phyloP scores from a whole-genome alignment of 148 eudicot species.

The Vaccinium corymbosum region DNA sequence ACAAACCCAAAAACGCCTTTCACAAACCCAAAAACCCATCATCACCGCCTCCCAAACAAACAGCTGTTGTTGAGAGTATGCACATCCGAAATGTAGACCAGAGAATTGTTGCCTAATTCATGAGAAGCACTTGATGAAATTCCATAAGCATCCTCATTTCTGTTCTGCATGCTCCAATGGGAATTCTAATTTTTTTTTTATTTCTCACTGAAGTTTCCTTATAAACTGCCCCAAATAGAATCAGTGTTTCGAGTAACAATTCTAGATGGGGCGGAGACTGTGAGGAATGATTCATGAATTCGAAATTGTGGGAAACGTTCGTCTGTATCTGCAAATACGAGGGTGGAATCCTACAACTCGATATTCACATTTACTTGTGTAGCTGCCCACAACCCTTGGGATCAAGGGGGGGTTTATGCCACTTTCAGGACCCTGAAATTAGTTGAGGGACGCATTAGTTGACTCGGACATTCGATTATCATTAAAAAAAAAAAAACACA shows the following conservation, averaged over 20 bases:
- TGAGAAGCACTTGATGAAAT: background rate
- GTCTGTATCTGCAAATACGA: background rate
- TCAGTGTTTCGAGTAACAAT: background rate
- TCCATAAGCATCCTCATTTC: background rate
- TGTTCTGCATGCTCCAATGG: background rate
- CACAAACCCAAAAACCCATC: no score
- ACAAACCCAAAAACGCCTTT: no score
- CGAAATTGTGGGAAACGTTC: background rate
- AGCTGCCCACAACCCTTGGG: background rate
- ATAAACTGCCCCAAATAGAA: background rate
- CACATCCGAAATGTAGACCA: background rate
- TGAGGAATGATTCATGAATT: background rate
- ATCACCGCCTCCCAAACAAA: no score
- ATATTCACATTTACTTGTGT: background rate
- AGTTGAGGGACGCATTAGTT: no score
- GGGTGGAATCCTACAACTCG: background rate
- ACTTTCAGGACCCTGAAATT: no score
- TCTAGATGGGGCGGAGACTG: background rate
- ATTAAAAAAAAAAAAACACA: no score
- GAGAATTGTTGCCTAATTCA: background rate
- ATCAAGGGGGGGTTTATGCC: no score
- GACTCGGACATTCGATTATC: no score
- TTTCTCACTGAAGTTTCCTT: background rate
- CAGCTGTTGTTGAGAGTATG: background rate
- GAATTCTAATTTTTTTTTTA: background rate